Conservation (phyloP, 495 filamentous ascomycete genomes). For the Trichoderma gamsii region DNA sequence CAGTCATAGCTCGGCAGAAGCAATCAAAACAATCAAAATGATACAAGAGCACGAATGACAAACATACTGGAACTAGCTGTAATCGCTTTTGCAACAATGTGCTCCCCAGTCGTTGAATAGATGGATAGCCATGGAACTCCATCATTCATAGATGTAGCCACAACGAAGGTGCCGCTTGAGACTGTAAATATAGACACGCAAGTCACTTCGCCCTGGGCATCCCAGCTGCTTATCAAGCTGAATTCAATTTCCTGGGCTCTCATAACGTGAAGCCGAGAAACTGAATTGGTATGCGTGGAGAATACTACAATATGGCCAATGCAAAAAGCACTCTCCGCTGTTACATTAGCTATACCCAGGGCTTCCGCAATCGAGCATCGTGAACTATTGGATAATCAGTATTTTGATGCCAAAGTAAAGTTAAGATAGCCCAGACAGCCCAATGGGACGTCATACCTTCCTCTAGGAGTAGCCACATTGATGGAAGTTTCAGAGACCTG, state of each 20-base stretch:
- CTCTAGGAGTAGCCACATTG: constrained; percentile 27
- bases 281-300: constrained; percentile 27
- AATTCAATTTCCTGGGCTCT: constrained; percentile 23
- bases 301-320: constrained; percentile 29
- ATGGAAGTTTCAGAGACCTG: constrained; percentile 50
- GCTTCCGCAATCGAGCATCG: constrained; percentile 24
- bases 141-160: constrained; percentile 29
- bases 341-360: constrained; percentile 20
- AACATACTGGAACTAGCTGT: background rate
- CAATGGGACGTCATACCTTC: constrained; percentile 25
- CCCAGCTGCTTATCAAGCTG: constrained; percentile 22
- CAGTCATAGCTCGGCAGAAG: background rate
- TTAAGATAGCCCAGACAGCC: background rate
- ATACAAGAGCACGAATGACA: too few species aligned
- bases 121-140: constrained; percentile 25
- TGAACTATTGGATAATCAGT: constrained; percentile 21
- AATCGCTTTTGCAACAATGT: constrained; percentile 19
- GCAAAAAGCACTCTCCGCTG: constrained; percentile 32
- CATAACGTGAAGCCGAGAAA: constrained; percentile 31
- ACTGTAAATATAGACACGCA: constrained; percentile 28
- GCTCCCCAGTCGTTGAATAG: constrained; percentile 13
- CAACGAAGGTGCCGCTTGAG: constrained; percentile 21
- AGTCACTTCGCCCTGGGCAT: constrained; percentile 36
- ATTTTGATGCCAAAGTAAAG: too few species aligned
- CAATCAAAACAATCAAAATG: background rate